These are phyloP conservation scores for Oropetium thomaeum DNA, from an alignment of 176 grass and related monocot species.

Conservation along the genomic window DNA sequence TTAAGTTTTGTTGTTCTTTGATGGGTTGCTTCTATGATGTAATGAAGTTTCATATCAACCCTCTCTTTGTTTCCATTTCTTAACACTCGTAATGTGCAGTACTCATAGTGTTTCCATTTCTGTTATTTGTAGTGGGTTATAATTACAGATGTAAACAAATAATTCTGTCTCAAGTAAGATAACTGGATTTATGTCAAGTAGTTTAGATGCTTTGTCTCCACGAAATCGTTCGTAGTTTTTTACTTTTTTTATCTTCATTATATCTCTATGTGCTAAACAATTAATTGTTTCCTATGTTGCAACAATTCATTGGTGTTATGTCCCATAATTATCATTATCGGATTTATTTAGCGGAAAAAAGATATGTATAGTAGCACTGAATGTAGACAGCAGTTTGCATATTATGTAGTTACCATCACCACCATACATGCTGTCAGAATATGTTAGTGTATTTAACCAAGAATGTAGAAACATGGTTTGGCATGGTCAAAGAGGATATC, in stretches of 20 bases:
- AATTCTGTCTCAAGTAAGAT: background rate
- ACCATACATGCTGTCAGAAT: background rate
- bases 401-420: background rate
- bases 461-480: background rate
- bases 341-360: background rate
- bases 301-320: background rate
- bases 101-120: background rate
- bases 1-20: background rate
- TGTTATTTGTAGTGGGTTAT: background rate
- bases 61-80: background rate
- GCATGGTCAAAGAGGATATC: background rate
- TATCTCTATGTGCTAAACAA: background rate
- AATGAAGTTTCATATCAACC: background rate
- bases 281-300: background rate
- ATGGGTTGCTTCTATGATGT: background rate
- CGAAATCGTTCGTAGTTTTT: background rate
- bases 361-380: background rate
- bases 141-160: background rate
- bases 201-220: background rate
- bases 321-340: background rate
- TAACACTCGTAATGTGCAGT: background rate
- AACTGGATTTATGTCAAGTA: background rate
- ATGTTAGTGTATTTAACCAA: background rate
- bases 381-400: background rate
- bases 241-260: conserved; percentile 9